phyloP scores from a whole-genome alignment of 768 basidiomycete species.

The Leccinum subtestaceum region DNA sequence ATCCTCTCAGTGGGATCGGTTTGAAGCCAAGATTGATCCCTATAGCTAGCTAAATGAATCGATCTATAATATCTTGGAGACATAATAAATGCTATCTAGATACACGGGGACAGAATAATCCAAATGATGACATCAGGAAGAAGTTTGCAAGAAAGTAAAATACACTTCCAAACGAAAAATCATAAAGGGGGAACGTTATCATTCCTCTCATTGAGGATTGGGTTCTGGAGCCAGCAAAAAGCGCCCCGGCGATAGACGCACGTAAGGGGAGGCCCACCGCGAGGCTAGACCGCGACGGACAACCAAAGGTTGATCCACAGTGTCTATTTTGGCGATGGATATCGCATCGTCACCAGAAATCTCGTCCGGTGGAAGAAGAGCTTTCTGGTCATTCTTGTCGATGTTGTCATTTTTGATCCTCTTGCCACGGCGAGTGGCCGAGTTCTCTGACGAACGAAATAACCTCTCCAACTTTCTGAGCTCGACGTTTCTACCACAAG shows the following conservation, averaged over 20 bases:
- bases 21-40: background rate
- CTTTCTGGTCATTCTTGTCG: background rate
- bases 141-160: background rate
- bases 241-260: conserved; percentile 12
- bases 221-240: conserved; percentile 20
- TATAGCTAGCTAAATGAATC: background rate
- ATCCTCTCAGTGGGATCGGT: background rate
- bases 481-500: background rate
- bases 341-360: background rate
- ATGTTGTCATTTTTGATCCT: conserved; percentile 5
- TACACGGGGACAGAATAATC: background rate
- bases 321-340: background rate
- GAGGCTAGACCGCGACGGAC: background rate
- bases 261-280: conserved; percentile 22
- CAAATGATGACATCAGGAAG: background rate
- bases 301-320: conserved; percentile 19
- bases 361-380: conserved; percentile 21
- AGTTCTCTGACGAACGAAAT: background rate
- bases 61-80: background rate
- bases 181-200: background rate
- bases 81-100: background rate
- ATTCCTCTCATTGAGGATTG: background rate
- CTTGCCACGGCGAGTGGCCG: conserved; percentile 4
- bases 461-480: background rate
- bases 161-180: background rate